Conservation (phyloP, 805 yeast species). For the Nakazawaea wickerhamii region DNA sequence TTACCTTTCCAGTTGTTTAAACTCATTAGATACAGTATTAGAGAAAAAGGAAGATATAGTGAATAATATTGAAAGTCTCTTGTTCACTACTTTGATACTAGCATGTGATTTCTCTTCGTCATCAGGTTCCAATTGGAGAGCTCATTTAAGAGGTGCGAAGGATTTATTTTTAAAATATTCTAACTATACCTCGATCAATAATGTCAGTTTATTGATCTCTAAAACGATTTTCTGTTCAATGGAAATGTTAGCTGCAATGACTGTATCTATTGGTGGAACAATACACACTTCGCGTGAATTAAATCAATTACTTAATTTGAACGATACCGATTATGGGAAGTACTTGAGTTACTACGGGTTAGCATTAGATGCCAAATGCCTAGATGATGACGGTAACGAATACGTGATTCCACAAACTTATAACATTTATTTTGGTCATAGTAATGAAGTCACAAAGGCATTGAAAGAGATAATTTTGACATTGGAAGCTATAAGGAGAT, state of each 20-base stretch:
- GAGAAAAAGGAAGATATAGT: slow-evolving; percentile 33
- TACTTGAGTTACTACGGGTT: slow-evolving; percentile 25
- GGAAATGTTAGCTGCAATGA: slow-evolving; percentile 57
- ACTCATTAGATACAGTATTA: slow-evolving; percentile 48
- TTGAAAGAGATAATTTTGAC: slow-evolving; percentile 26
- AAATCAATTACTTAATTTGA: slow-evolving; percentile 27
- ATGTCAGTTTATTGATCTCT: slow-evolving; percentile 8
- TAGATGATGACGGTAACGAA: slow-evolving; percentile 3
- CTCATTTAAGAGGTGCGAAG: slow-evolving; percentile 65
- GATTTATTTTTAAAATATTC: slow-evolving; percentile 51
- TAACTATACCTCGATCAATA: slow-evolving; percentile 14
- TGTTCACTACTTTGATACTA: slow-evolving; percentile 61
- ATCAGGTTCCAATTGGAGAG: slow-evolving; percentile 57
- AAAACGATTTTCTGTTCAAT: slow-evolving; percentile 38
- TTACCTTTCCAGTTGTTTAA: slow-evolving; percentile 61
- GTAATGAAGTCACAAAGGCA: slow-evolving; percentile 27
- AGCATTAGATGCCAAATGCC: slow-evolving; percentile 20
- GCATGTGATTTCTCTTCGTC: slow-evolving; percentile 62
- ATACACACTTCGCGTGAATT: slow-evolving; percentile 46
- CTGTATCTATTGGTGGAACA: slow-evolving; percentile 57
- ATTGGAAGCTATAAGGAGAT: slow-evolving; percentile 23
- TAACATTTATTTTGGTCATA: slow-evolving; percentile 30
- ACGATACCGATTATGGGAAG: slow-evolving; percentile 20
- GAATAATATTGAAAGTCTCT: slow-evolving; percentile 61
- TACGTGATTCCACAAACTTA: slow-evolving; percentile 13